Evolutionary conservation across 148 eudicot species (phyloP).

Genomic region (Chenopodium berlandieri): DNA sequence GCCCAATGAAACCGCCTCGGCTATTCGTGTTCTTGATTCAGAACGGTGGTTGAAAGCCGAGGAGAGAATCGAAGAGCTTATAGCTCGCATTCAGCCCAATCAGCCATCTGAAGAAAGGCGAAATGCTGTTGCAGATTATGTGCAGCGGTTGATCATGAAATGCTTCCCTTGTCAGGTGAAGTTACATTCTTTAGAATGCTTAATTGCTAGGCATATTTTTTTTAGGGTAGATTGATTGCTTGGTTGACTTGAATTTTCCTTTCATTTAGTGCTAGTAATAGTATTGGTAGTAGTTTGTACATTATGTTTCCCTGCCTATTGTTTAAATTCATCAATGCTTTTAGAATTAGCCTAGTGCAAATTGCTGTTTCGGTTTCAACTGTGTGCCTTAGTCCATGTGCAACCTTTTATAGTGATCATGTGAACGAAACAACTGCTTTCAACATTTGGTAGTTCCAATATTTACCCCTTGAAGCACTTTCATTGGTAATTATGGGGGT

Average conservation of each 20-base stretch:
- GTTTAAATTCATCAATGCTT: background rate
- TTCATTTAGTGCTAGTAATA: background rate
- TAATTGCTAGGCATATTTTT: background rate
- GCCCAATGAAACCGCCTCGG: conserved; percentile 48
- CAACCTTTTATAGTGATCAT: background rate
- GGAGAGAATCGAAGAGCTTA: conserved; percentile 78
- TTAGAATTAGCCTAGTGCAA: background rate
- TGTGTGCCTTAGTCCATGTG: background rate
- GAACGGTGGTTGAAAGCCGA: conserved; percentile 79
- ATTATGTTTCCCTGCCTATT: background rate
- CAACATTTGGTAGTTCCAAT: background rate
- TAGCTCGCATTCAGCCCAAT: conserved; percentile 82
- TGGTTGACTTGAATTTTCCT: background rate
- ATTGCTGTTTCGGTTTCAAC: background rate
- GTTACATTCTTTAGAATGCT: background rate
- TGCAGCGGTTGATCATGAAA: conserved; percentile 70
- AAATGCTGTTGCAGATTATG: conserved; percentile 82
- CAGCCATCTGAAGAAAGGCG: conserved; percentile 62
- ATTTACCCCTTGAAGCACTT: background rate
- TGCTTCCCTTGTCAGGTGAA: conserved; percentile 88
- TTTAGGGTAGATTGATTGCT: background rate
- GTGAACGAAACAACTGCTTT: too few species aligned
- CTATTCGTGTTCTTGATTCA: conserved; percentile 44
- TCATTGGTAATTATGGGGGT: background rate
- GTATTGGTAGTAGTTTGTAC: background rate